Base-by-base conservation (phyloP, 2,329 filamentous ascomycete genomes). In the Huntiella bhutanensis region DNA sequence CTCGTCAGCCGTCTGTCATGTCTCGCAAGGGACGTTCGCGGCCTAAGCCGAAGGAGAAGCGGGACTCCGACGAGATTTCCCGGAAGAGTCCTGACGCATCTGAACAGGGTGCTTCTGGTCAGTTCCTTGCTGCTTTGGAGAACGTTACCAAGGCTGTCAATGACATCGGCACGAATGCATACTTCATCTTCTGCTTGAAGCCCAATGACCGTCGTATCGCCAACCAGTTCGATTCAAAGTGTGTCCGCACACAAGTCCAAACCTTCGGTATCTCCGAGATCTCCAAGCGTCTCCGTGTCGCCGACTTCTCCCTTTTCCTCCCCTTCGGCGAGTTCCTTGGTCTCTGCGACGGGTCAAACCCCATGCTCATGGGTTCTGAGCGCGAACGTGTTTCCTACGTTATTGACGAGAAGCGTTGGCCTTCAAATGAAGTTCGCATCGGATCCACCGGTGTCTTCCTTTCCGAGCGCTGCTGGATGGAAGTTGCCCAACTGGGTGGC, bases 171-270 rank as follows among this genome's bases (percentile, higher is more conserved):
- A 82, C 86, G 8, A 98, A 98, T 56, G 75, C 82, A 1, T 98
- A 98, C 62, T 96, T 95, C 55, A 75, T 98, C 39, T 95, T 98
- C 62, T 98, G 91, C 57, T 64, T 98, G 52, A 98, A 98, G 63
- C 88, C 91, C 16, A 98, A 98, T 55, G 91, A 98, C 59, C 75
- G 91, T 45, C 78, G 91, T 43, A 98, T 98, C 53, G 88, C 91
- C 51, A 98, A 98, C 54, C 91, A 98, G 57, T 98, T 96, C 55
- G 91, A 98, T 61, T 95, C 86, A 71, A 96, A 96, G 62, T 98
- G 91, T 59, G 91, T 98, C 16, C 79, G 91, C 3, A 83, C 82
- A 8, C 91, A 98, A 59, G 74, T 98, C 1, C 88, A 96, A 58
- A 93, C 86, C 0, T 84, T 96, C 54, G 91, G 91, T 32, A 93